These are phyloP conservation scores for Paramyrothecium roridum DNA, from an alignment of 2,329 filamentous ascomycete genomes.

Conservation along the genomic window DNA sequence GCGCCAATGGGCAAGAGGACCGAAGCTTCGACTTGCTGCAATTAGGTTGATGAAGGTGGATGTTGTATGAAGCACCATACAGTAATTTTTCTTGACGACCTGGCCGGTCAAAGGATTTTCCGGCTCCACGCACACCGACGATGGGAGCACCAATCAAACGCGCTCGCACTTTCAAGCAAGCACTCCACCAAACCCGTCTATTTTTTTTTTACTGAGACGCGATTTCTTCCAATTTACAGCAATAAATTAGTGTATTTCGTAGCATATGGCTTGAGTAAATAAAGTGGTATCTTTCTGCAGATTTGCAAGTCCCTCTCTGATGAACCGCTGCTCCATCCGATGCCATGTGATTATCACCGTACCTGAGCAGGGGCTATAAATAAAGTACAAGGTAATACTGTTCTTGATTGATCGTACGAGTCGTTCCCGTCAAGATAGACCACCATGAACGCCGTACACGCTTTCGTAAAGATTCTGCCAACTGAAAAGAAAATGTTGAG, in stretches of 20 bases:
- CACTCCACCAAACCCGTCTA: too few species aligned
- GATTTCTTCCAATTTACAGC: not conserved
- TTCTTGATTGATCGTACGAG: not conserved
- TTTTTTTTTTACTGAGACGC: too few species aligned
- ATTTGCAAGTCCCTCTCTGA: not conserved
- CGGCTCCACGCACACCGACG: too few species aligned
- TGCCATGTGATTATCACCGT: not conserved
- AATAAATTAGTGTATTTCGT: not conserved
- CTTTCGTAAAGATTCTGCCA: not conserved
- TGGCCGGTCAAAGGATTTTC: too few species aligned
- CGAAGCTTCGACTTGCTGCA: not conserved
- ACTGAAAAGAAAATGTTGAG: not conserved
- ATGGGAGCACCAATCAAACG: too few species aligned
- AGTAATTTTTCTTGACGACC: not conserved
- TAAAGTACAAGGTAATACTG: not conserved
- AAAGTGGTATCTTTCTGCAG: not conserved
- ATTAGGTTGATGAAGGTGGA: not conserved
- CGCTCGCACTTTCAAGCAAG: too few species aligned
- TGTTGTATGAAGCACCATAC: not conserved
- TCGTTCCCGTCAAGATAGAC: not conserved
- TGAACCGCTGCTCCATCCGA: not conserved
- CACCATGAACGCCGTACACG: not conserved
- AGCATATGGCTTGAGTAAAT: not conserved
- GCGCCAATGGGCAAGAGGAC: conserved; percentile 10
- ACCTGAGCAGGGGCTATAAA: not conserved